Percentiles rank a stretch among this genome's conserved stretches.
phyloP scores from a whole-genome alignment of 1,139 yeast species.

The Saccharomyces pastorianus region DNA sequence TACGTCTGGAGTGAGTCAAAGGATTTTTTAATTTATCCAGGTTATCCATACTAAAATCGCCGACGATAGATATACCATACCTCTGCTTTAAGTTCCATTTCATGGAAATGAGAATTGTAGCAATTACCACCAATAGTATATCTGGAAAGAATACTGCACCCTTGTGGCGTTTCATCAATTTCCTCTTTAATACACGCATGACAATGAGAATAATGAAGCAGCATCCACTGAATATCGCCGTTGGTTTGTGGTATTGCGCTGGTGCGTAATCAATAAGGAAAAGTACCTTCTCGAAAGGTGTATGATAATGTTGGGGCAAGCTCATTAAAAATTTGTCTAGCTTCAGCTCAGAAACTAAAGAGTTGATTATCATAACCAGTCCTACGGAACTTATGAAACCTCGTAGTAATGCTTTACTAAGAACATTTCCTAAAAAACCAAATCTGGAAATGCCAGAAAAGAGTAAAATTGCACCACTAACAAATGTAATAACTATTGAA shows the following conservation, averaged over 20 bases:
- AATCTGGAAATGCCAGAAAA: slow-evolving; percentile 75
- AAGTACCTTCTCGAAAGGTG: slow-evolving; percentile 62
- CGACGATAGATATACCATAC: slow-evolving; percentile 60
- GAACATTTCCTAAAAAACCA: slow-evolving; percentile 82
- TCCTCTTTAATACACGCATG: slow-evolving; percentile 39
- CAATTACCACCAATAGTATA: slow-evolving; percentile 63
- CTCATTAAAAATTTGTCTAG: slow-evolving; percentile 37
- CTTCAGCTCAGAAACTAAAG: slow-evolving; percentile 67
- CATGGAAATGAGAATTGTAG: slow-evolving; percentile 53
- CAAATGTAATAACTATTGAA: slow-evolving; percentile 64
- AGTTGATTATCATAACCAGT: slow-evolving; percentile 74
- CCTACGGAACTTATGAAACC: slow-evolving; percentile 96
- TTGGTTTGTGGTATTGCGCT: slow-evolving; percentile 39
- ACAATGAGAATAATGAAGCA: slow-evolving; percentile 41
- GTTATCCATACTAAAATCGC: slow-evolving; percentile 46
- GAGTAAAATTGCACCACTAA: slow-evolving; percentile 68
- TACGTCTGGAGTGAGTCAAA: slow-evolving; percentile 32
- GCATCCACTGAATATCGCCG: slow-evolving; percentile 44
- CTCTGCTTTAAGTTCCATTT: slow-evolving; percentile 44
- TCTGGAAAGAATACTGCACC: slow-evolving; percentile 58
- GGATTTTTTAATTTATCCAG: slow-evolving; percentile 43
- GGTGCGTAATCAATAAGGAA: slow-evolving; percentile 45
- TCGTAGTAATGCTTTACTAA: slow-evolving; percentile 71
- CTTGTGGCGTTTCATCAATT: slow-evolving; percentile 30
- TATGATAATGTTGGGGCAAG: slow-evolving; percentile 53